Evolutionary conservation across 176 grass and related monocot species (phyloP).

Genomic region (Coix lacrymajobi): DNA sequence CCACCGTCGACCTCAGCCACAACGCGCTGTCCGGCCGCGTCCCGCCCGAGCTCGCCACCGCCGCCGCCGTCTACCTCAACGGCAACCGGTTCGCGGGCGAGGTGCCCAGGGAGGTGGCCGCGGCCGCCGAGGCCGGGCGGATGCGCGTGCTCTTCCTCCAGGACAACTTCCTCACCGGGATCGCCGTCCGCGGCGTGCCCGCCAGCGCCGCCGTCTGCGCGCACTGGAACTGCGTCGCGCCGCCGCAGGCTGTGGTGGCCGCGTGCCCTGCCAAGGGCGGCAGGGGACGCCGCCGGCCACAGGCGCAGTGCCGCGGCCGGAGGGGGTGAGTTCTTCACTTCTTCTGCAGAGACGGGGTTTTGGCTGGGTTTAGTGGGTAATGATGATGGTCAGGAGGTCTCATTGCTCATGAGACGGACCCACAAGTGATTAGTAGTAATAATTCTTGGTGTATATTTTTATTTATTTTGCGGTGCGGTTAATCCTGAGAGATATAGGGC

Average conservation of each 20-base stretch:
- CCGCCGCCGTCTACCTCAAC: slow-evolving; percentile 54
- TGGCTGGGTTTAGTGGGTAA: slow-evolving; percentile 14
- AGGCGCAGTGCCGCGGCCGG: slow-evolving; percentile 52
- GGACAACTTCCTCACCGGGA: slow-evolving; percentile 70
- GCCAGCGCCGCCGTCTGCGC: slow-evolving; percentile 54
- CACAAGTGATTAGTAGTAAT: slow-evolving; percentile 20
- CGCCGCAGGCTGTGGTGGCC: slow-evolving; percentile 30
- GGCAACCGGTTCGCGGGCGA: slow-evolving; percentile 55
- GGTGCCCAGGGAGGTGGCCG: slow-evolving; percentile 43
- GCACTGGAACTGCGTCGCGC: slow-evolving; percentile 69
- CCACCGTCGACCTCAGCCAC: slow-evolving; percentile 76
- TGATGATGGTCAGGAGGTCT: background rate
- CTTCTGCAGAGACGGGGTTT: background rate
- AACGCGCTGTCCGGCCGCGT: slow-evolving; percentile 58
- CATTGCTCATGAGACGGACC: slow-evolving; percentile 16
- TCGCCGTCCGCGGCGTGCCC: slow-evolving; percentile 41
- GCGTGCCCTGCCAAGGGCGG: slow-evolving; percentile 64
- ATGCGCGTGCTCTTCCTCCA: slow-evolving; percentile 85
- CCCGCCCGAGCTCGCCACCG: slow-evolving; percentile 54
- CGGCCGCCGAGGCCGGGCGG: slow-evolving; percentile 41
- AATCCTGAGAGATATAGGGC: slow-evolving; percentile 31
- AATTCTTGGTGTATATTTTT: slow-evolving; percentile 23
- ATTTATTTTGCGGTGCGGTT: background rate
- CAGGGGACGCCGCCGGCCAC: slow-evolving; percentile 43
- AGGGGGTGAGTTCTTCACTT: background rate